Conservation (phyloP, 345 rosid genomes). For the Cardamine resedifolia region DNA sequence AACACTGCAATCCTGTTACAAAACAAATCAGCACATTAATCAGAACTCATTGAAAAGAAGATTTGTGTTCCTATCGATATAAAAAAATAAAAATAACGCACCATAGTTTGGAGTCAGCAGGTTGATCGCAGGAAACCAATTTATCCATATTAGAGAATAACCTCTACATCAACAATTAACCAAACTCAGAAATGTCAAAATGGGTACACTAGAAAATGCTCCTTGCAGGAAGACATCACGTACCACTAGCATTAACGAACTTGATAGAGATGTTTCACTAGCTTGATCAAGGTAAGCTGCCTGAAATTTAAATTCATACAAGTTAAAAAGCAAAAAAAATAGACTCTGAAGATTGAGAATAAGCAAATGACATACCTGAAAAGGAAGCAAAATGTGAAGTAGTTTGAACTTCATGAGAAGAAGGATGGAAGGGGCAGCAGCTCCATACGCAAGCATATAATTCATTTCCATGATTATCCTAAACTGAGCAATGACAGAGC, state of each 20-base stretch:
- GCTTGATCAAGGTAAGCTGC: slow-evolving; percentile 66
- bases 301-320: slow-evolving; percentile 47
- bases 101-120: slow-evolving; percentile 71
- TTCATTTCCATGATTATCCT: slow-evolving; percentile 86
- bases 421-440: slow-evolving; percentile 69
- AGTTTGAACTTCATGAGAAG: slow-evolving; percentile 80
- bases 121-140: slow-evolving; percentile 70
- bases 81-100: slow-evolving; percentile 43
- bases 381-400: slow-evolving; percentile 71
- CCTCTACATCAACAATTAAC: slow-evolving; percentile 49
- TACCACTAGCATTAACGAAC: slow-evolving; percentile 77
- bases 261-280: slow-evolving; percentile 38
- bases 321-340: slow-evolving; percentile 4
- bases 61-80: background rate
- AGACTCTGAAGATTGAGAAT: slow-evolving; percentile 1
- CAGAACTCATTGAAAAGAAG: slow-evolving; percentile 1
- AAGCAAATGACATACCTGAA: slow-evolving; percentile 56
- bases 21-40: slow-evolving; percentile 10
- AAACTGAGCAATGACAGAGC: slow-evolving; percentile 50
- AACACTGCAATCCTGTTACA: slow-evolving; percentile 72
- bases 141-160: slow-evolving; percentile 78
- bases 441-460: slow-evolving; percentile 93
- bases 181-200: slow-evolving; percentile 4
- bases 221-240: slow-evolving; percentile 22
- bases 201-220: background rate